Evolutionary conservation across 202 grass and related monocot genomes (phyloP).

Genomic region (Miscanthus sacchariflorus): DNA sequence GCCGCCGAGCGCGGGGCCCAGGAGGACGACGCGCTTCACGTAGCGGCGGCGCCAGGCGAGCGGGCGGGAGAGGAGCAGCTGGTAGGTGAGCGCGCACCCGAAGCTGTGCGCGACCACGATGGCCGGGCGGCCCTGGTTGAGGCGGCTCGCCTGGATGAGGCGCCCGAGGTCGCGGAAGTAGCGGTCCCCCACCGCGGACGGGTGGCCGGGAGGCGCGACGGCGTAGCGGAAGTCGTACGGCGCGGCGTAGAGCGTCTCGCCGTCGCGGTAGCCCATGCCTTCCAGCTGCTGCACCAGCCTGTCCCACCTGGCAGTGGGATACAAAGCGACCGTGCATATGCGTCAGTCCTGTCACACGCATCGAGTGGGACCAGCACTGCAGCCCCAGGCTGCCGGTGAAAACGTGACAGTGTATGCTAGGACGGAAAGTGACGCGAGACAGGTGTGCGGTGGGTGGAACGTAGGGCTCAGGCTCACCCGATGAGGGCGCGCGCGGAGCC

Average conservation of each 20-base stretch:
- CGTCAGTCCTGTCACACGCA: neutral
- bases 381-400: neutral
- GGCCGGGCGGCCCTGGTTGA: conserved; percentile 20
- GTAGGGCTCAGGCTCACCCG: conserved; percentile 16
- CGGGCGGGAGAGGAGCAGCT: conserved; percentile 54
- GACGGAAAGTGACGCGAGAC: neutral
- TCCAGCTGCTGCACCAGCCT: conserved; percentile 46
- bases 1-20: conserved; percentile 54
- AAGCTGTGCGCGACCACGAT: conserved; percentile 55
- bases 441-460: neutral
- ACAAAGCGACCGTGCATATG: neutral
- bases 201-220: conserved; percentile 58
- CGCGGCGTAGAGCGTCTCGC: conserved; percentile 61
- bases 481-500: conserved; percentile 52
- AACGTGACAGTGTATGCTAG: neutral
- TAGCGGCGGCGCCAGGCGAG: conserved; percentile 56
- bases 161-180: conserved; percentile 49
- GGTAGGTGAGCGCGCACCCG: conserved; percentile 64
- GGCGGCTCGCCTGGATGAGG: conserved; percentile 38
- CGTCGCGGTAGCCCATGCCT: conserved; percentile 55
- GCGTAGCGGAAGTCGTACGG: conserved; percentile 91
- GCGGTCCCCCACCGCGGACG: conserved; percentile 41
- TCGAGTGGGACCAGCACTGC: neutral
- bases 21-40: conserved; percentile 48
- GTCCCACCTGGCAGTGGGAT: conserved; percentile 44